Conservation (phyloP, 2,329 filamentous ascomycete genomes). For the Colletotrichum euphorbiae region DNA sequence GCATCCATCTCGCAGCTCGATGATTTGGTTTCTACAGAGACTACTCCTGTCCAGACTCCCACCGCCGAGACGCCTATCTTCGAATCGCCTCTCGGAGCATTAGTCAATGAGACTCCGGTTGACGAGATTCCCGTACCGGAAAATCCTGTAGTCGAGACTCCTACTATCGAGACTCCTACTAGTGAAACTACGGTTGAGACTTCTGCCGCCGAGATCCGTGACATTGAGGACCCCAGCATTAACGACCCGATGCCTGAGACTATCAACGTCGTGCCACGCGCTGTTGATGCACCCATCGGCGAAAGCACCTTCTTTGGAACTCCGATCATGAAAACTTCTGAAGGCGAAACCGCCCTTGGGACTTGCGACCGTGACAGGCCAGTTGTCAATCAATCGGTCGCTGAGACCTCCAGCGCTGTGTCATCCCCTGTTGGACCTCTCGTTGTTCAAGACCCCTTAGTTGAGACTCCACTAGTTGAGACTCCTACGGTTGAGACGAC, state of each 20-base stretch:
- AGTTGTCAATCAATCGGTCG: not conserved
- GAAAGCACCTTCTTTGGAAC: not conserved
- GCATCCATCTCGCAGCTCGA: constrained; percentile 16
- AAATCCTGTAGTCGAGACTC: not conserved
- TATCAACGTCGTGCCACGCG: too few relatives aligned
- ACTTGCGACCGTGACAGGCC: not conserved
- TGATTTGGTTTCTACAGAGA: constrained; percentile 10
- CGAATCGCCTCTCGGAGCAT: not conserved
- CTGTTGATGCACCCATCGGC: not conserved
- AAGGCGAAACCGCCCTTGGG: not conserved
- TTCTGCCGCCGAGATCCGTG: not conserved
- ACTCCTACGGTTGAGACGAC: not conserved
- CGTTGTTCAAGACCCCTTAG: not conserved
- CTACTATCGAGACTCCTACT: constrained; percentile 1
- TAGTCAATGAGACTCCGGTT: not conserved
- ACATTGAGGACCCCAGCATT: too few relatives aligned
- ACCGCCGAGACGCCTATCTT: constrained; percentile 1
- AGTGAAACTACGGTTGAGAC: not conserved
- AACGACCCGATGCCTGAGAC: too few relatives aligned
- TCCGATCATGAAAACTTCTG: constrained; percentile 1
- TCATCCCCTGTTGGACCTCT: not conserved
- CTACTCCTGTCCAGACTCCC: constrained; percentile 4
- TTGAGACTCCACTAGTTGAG: constrained; percentile 1
- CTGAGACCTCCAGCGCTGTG: constrained; percentile 2
- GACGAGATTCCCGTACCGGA: too few relatives aligned